Evolutionary conservation across 2,329 filamentous ascomycete genomes (phyloP), one percentile per base, ranked within the genome.

Genomic region (Cercospora berteroae): DNA sequence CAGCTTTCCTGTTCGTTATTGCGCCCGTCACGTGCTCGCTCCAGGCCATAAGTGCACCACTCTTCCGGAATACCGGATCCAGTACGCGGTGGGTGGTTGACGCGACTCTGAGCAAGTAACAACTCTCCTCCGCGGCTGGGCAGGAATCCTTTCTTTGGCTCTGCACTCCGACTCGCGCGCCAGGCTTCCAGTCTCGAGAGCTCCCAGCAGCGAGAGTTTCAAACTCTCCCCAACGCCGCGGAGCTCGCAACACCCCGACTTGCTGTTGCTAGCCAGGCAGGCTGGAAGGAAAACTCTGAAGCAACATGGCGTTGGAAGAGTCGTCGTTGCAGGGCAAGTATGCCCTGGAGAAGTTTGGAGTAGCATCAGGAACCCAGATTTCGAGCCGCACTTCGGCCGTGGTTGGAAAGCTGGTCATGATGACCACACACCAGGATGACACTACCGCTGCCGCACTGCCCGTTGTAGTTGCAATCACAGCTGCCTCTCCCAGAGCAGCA

Each of bases 401-500:
- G 25, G 64, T 76, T 27, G 64, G 69, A 25, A 67, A 71, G 4
- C 70, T 79, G 42, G 57, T 23, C 16, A 25, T 29, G 10, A 50
- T 50, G 44, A 50, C 44, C 18, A 7, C 52, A 52, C 48, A 10
- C 48, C 48, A 52, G 20, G 48, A 66, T 59, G 65, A 55, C 42
- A 66, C 10, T 23, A 50, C 18, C 44, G 18, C 44, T 50, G 44
- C 44, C 18, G 44, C 44, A 25, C 29, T 16, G 31, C 77, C 80
- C 1, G 72, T 69, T 18, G 69, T 86, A 0, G 74, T 83, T 8
- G 71, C 79, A 39, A 68, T 84, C 9, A 73, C 76, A 52, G 79
- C 82, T 13, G 79, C 80, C 62, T 75, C 78, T 3, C 52, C 52
- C 52, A 70, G 72, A 13, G 76, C 74, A 3, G 83, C 86, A 1